Conservation (phyloP, 768 basidiomycete genomes). For the Kwoniella mangroviensis region DNA sequence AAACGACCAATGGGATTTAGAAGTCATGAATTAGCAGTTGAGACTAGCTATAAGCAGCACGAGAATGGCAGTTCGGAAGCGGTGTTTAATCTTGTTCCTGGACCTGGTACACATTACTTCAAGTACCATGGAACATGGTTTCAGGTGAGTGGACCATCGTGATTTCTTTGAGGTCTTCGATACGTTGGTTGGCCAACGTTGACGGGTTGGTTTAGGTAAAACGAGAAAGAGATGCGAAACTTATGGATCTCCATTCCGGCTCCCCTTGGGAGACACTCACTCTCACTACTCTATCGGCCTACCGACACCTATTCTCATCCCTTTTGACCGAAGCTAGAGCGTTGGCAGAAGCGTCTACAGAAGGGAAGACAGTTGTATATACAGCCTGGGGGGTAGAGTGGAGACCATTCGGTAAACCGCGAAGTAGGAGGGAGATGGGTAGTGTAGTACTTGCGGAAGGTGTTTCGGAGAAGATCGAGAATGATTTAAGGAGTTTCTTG, state of each 20-base stretch:
- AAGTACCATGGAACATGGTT: constrained; percentile 91
- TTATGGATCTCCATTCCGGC: constrained; percentile 88
- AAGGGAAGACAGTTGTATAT: constrained; percentile 93
- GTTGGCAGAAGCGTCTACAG: constrained; percentile 79
- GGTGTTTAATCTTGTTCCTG: constrained; percentile 90
- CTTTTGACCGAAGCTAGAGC: constrained; percentile 88
- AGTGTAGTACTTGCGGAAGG: constrained; percentile 87
- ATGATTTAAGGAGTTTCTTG: constrained; percentile 81
- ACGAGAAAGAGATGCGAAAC: constrained; percentile 89
- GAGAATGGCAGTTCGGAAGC: constrained; percentile 90
- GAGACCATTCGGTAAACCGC: constrained; percentile 91
- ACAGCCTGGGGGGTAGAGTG: constrained; percentile 97
- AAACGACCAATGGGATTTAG: constrained; percentile 63
- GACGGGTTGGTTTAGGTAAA: constrained; percentile 67
- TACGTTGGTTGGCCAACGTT: background rate
- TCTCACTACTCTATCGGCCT: constrained; percentile 86
- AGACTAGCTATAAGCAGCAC: constrained; percentile 82
- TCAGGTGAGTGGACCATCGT: constrained; percentile 65
- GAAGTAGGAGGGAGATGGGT: constrained; percentile 78
- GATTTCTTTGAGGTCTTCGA: no score
- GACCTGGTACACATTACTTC: constrained; percentile 92
- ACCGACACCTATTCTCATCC: constrained; percentile 76
- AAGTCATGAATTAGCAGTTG: constrained; percentile 92
- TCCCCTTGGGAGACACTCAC: constrained; percentile 97
- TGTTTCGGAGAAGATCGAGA: constrained; percentile 79